phyloP scores from a whole-genome alignment of 1,139 yeast genomes.

The Candida sanyaensis region DNA sequence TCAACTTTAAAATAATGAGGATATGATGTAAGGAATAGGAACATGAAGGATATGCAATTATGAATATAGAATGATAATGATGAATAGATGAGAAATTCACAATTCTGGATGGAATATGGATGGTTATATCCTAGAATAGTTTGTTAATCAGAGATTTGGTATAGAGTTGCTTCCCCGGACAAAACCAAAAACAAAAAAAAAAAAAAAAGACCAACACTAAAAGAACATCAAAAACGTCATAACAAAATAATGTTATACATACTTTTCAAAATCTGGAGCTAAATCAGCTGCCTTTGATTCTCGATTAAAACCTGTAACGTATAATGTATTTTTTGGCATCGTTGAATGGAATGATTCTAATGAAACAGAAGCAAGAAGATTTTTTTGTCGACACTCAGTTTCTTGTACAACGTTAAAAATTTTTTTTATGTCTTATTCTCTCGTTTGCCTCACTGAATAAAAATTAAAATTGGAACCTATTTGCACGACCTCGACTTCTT shows the following conservation, averaged over 20 bases:
- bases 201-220: no score
- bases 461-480: not conserved
- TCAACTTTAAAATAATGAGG: conserved; percentile 1
- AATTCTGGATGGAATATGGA: not conserved
- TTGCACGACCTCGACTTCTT: not conserved
- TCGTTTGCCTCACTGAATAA: not conserved
- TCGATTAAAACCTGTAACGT: conserved; percentile 62
- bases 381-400: not conserved
- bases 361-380: not conserved
- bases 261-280: conserved; percentile 71
- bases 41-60: not conserved
- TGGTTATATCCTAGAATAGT: not conserved
- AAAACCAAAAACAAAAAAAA: not conserved
- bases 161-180: conserved; percentile 1
- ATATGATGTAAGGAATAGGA: conserved; percentile 3
- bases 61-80: not conserved
- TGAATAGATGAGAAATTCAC: not conserved
- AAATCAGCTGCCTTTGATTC: conserved; percentile 66
- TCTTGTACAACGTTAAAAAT: no score
- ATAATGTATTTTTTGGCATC: conserved; percentile 60
- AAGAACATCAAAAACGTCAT: conserved; percentile 4
- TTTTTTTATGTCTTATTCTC: no score
- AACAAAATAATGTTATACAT: conserved; percentile 29
- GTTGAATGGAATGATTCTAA: not conserved
- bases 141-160: conserved; percentile 1